Conservation (phyloP, 179 eudicot genomes). For the Silene vulgaris region DNA sequence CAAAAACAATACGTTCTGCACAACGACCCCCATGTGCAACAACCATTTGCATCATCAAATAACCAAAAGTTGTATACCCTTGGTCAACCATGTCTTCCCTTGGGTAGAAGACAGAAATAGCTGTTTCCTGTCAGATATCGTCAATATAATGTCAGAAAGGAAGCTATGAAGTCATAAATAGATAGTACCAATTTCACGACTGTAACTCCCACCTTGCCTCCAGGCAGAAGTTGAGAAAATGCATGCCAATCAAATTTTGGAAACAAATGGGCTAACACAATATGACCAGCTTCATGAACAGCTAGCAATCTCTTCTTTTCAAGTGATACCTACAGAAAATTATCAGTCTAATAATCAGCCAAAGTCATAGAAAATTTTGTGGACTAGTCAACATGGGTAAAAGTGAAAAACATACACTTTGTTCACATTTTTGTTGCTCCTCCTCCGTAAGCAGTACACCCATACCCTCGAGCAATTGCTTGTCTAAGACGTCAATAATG, state of each 20-base stretch:
- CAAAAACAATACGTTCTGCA: constrained; percentile 84
- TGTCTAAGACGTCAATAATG: constrained; percentile 78
- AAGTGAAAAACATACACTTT: constrained; percentile 48
- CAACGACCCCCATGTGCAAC: constrained; percentile 97
- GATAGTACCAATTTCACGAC: constrained; percentile 3
- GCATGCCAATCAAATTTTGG: constrained; percentile 98
- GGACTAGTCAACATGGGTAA: constrained; percentile 13
- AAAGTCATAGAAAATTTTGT: not conserved
- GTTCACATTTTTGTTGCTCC: constrained; percentile 87
- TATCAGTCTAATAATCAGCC: constrained; percentile 5
- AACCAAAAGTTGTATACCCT: constrained; percentile 82
- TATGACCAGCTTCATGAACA: constrained; percentile 95
- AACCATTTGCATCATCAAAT: constrained; percentile 98
- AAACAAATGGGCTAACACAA: constrained; percentile 83
- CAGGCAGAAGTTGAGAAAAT: constrained; percentile 93
- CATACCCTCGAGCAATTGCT: constrained; percentile 96
- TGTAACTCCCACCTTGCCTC: constrained; percentile 66
- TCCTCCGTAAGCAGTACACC: constrained; percentile 94
- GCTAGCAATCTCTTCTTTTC: constrained; percentile 84
- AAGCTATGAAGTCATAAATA: not conserved
- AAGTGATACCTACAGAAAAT: constrained; percentile 48
- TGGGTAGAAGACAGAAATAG: constrained; percentile 84
- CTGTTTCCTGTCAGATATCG: constrained; percentile 69
- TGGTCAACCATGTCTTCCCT: constrained; percentile 83
- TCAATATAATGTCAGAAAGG: not conserved